Conservation (phyloP, 2,329 filamentous ascomycete species). For the Colletotrichum tropicicola region DNA sequence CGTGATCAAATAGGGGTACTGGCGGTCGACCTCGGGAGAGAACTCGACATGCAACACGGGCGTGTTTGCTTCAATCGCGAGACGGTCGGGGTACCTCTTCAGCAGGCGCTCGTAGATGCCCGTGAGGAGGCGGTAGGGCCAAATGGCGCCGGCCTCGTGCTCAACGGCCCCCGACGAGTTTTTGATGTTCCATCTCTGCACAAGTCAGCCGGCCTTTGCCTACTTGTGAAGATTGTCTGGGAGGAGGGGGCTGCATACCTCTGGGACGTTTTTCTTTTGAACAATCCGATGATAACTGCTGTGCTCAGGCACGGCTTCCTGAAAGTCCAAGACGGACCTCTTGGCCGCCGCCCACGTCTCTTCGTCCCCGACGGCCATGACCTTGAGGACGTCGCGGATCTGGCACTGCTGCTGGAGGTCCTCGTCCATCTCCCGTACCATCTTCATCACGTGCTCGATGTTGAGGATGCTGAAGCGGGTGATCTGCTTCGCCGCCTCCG, state of each 20-base stretch:
- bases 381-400: constrained; percentile 30
- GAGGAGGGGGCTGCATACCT: background rate
- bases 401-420: constrained; percentile 9
- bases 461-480: constrained; percentile 23
- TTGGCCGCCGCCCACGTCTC: constrained; percentile 30
- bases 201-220: background rate
- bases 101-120: constrained; percentile 43
- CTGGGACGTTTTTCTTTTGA: constrained; percentile 31
- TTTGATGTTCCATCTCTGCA: constrained; percentile 36
- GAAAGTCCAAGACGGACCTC: constrained; percentile 31
- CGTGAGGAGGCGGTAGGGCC: constrained; percentile 49
- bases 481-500: constrained; percentile 22
- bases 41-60: constrained; percentile 35
- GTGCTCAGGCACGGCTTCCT: constrained; percentile 30
- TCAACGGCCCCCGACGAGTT: constrained; percentile 14
- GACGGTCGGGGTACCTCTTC: constrained; percentile 31
- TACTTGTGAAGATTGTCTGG: rapidly evolving
- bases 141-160: constrained; percentile 44
- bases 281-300: constrained; percentile 31
- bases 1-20: constrained; percentile 38
- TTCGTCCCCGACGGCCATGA: constrained; percentile 33
- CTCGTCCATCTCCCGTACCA: constrained; percentile 17
- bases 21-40: background rate
- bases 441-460: background rate
- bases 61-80: constrained; percentile 42